A percentile compares a stretch with the other conserved stretches of the same genome.
Conservation (phyloP, 2,329 filamentous ascomycete genomes). For the Neobulgaria alba region DNA sequence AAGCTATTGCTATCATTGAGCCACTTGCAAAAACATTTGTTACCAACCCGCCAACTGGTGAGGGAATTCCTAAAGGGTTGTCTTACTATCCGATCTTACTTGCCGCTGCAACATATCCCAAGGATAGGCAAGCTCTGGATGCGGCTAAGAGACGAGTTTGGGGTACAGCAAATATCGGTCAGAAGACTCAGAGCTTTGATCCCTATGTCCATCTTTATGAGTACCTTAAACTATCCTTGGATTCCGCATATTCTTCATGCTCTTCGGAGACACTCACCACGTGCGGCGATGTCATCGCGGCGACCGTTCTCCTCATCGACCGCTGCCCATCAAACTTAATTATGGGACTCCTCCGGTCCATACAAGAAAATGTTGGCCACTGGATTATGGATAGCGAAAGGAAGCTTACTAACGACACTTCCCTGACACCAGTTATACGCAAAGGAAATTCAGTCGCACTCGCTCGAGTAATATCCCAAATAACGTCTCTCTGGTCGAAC, state of each 20-base stretch:
- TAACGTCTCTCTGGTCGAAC: conserved; percentile 41
- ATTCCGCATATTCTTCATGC: conserved; percentile 40
- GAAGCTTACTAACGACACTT: no score
- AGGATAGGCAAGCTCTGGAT: conserved; percentile 55
- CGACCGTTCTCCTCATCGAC: conserved; percentile 32
- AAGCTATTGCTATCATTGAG: conserved; percentile 60
- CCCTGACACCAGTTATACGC: no score
- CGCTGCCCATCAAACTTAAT: conserved; percentile 36
- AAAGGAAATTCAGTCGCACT: no score
- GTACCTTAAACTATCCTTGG: conserved; percentile 45
- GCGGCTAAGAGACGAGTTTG: conserved; percentile 57
- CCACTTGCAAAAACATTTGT: conserved; percentile 52
- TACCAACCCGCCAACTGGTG: conserved; percentile 30
- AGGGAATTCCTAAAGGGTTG: conserved; percentile 17
- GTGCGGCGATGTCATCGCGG: conserved; percentile 44
- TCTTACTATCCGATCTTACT: conserved; percentile 25
- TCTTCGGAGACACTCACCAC: conserved; percentile 31
- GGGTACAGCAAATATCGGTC: conserved; percentile 41
- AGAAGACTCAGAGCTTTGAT: conserved; percentile 40
- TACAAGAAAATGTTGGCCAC: conserved; percentile 51
- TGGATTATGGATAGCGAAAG: conserved; percentile 55
- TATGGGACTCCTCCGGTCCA: conserved; percentile 44
- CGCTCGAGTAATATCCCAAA: conserved; percentile 28
- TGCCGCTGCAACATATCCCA: conserved; percentile 41
- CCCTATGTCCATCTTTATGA: conserved; percentile 60